Evolutionary conservation across 176 grass and related monocot genomes (phyloP).

Genomic region (Zea mays): Zm-B73-REFERENCE-NAM-5.0 NC_050101.1:179097001-179097500

Average conservation of each 20-base stretch:
- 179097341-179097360: slow-evolving; percentile 87
- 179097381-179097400: background rate
- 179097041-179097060: slow-evolving; percentile 61
- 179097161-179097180: slow-evolving; percentile 75
- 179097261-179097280: slow-evolving; percentile 90
- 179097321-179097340: slow-evolving; percentile 81
- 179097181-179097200: slow-evolving; percentile 53
- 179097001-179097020: slow-evolving; percentile 70
- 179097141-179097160: slow-evolving; percentile 72
- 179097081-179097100: slow-evolving; percentile 64
- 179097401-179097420: no score
- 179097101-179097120: slow-evolving; percentile 50
- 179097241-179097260: slow-evolving; percentile 49
- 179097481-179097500: slow-evolving; percentile 80
- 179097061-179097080: slow-evolving; percentile 63
- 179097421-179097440: no score
- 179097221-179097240: background rate
- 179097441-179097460: slow-evolving; percentile 84
- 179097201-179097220: no score
- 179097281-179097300: slow-evolving; percentile 87
- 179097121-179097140: slow-evolving; percentile 62
- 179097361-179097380: slow-evolving; percentile 86
- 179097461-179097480: slow-evolving; percentile 68
- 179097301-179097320: slow-evolving; percentile 65
- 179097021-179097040: slow-evolving; percentile 62